Percentiles rank a stretch among this genome's conserved stretches.
Evolutionary conservation across 108 stramenopile species (phyloP).

Genomic region (Fragilaria radians): DNA sequence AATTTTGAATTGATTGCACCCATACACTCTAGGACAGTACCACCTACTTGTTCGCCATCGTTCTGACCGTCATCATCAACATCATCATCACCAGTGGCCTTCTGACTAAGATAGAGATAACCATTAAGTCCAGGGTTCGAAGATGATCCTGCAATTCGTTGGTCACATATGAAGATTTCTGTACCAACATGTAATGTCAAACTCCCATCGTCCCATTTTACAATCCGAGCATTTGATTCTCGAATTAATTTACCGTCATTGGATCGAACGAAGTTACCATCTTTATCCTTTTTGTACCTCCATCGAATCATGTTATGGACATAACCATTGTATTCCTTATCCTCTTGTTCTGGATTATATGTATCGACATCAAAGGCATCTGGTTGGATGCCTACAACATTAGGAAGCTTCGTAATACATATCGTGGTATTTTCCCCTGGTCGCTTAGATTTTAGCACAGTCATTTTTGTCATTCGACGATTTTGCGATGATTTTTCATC

Average conservation of each 20-base stretch:
- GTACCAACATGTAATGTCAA: slow-evolving; percentile 78
- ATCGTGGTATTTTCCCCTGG: slow-evolving; percentile 21
- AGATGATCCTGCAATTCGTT: slow-evolving; percentile 11
- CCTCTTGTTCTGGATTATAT: slow-evolving; percentile 45
- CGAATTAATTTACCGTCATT: slow-evolving; percentile 23
- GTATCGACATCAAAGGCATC: slow-evolving; percentile 52
- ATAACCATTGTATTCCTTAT: slow-evolving; percentile 54
- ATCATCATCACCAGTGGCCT: slow-evolving; percentile 33
- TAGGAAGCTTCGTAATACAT: slow-evolving; percentile 74
- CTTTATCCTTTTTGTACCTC: slow-evolving; percentile 49
- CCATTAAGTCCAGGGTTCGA: slow-evolving; percentile 65
- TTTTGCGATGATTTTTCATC: background rate
- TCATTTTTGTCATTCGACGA: slow-evolving; percentile 23
- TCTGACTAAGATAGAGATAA: slow-evolving; percentile 64
- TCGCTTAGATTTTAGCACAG: slow-evolving; percentile 21
- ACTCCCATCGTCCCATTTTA: slow-evolving; percentile 87
- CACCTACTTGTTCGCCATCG: slow-evolving; percentile 23
- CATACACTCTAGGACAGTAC: slow-evolving; percentile 72
- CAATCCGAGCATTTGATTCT: slow-evolving; percentile 72
- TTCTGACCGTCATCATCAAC: slow-evolving; percentile 35
- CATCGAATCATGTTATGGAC: slow-evolving; percentile 81
- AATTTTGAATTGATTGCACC: slow-evolving; percentile 49
- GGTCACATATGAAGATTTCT: slow-evolving; percentile 78
- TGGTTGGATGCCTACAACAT: slow-evolving; percentile 67
- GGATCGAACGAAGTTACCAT: slow-evolving; percentile 32